These are phyloP conservation scores for Chiua virens DNA, from an alignment of 768 basidiomycete genomes.

Conservation along the genomic window DNA sequence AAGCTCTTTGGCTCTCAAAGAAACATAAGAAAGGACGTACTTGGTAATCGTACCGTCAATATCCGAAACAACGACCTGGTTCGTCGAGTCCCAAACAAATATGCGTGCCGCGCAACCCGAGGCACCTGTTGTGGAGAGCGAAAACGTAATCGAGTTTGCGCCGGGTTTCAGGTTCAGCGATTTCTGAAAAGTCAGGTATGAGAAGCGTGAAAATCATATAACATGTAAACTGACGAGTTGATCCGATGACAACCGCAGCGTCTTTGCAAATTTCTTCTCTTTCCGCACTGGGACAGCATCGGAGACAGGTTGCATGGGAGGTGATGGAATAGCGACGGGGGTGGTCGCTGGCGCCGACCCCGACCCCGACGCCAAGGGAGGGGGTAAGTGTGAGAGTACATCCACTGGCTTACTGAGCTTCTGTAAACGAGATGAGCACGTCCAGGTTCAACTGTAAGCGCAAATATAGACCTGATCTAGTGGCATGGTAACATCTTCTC, in stretches of 20 bases:
- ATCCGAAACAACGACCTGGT: constrained; percentile 90
- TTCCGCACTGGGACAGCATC: constrained; percentile 6
- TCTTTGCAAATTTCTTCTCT: constrained; percentile 79
- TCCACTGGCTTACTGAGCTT: constrained; percentile 2
- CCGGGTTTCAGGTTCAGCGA: constrained; percentile 80
- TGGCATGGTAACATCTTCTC: constrained; percentile 26
- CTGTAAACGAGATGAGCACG: constrained; percentile 14
- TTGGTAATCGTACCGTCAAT: constrained; percentile 99
- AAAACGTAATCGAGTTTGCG: constrained; percentile 90
- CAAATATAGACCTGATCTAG: constrained; percentile 19
- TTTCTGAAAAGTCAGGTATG: constrained; percentile 54
- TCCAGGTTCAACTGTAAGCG: neutral
- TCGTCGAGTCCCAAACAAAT: constrained; percentile 94
- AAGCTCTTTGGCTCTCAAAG: neutral
- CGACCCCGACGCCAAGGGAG: constrained; percentile 44
- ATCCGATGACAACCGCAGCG: constrained; percentile 88
- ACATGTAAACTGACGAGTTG: constrained; percentile 65
- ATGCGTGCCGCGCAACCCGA: constrained; percentile 89
- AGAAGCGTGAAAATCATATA: neutral
- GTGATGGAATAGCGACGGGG: constrained; percentile 30
- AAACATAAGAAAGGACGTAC: constrained; percentile 43
- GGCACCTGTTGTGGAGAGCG: constrained; percentile 77
- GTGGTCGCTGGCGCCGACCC: constrained; percentile 48
- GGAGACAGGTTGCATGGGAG: constrained; percentile 28
- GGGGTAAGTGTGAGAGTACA: constrained; percentile 4